Base-by-base conservation (phyloP, 2,329 filamentous ascomycete genomes). In the Microsporum canis region DNA sequence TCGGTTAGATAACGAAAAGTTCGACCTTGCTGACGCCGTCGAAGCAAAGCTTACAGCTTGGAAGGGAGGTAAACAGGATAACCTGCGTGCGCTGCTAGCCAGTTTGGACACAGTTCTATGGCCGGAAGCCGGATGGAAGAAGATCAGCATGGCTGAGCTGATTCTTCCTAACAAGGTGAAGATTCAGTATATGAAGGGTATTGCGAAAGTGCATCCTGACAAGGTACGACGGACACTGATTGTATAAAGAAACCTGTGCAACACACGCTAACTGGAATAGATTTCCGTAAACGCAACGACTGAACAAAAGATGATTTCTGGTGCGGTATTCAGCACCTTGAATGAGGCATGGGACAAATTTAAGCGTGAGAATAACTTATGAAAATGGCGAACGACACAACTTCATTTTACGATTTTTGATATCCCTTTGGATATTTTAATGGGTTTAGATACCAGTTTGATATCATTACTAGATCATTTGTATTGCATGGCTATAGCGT, bases 101-200 rank as follows among this genome's bases (percentile, higher is more conserved):
- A 95, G 90, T 68, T 73, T 99, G 67, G 92, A 99, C 70, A 83
- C 81, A 43, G 91, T 99, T 33, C 80, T 99, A 33, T 99, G 94
- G 94, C 86, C 89, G 65, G 87, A 86, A 47, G 89, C 90, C 64
- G 91, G 90, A 3, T 99, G 94, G 94, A 96, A 96, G 79, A 96
- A 95, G 78, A 87, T 97, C 61, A 91, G 90, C 36, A 84, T 99
- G 84, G 87, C 91, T 65, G 94, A 99, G 77, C 75, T 99, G 67
- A 88, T 99, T 59, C 83, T 96, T 81, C 86, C 91, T 38, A 91
- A 89, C 67, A 96, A 92, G 80, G 94, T 97, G 73, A 99, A 99
- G 83, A 87, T 99, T 65, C 81, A 88, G 63, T 99, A 99, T 72
- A 97, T 99, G 94, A 96, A 96, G 82, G 94, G 92, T 4, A 97